Percentiles rank a stretch among this genome's conserved stretches.
phyloP scores from a whole-genome alignment of 2,329 filamentous ascomycete genomes.

The Venturia nashicola region DNA sequence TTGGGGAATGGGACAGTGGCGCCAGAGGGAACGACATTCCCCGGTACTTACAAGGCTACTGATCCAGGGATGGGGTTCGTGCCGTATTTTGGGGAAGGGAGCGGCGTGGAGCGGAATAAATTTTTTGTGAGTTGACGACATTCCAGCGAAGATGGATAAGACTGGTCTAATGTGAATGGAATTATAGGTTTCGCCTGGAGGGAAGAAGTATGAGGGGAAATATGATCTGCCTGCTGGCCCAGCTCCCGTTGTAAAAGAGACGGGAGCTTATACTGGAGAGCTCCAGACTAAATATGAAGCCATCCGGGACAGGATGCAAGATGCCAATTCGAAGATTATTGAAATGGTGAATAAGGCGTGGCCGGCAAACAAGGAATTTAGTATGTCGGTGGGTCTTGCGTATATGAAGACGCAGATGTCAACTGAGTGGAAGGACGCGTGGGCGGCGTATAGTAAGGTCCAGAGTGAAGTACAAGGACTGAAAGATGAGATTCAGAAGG shows the following conservation, averaged over 20 bases:
- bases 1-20: constrained; percentile 28
- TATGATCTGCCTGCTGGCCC: neutral
- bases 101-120: neutral
- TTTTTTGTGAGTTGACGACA: neutral
- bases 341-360: neutral
- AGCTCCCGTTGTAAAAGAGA: neutral
- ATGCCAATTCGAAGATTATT: neutral
- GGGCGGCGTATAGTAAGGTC: neutral
- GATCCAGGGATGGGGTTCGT: neutral
- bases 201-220: neutral
- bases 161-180: too few species aligned
- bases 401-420: constrained; percentile 6
- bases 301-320: neutral
- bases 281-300: neutral
- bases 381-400: neutral
- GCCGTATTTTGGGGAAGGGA: neutral
- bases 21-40: constrained; percentile 23
- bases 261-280: neutral
- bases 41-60: constrained; percentile 26
- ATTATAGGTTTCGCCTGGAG: neutral
- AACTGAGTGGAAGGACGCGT: neutral
- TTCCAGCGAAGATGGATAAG: too few species aligned
- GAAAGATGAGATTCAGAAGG: neutral
- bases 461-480: neutral
- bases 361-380: neutral